phyloP scores from a whole-genome alignment of 2,329 filamentous ascomycete species.

The Xylaria sp. region DNA sequence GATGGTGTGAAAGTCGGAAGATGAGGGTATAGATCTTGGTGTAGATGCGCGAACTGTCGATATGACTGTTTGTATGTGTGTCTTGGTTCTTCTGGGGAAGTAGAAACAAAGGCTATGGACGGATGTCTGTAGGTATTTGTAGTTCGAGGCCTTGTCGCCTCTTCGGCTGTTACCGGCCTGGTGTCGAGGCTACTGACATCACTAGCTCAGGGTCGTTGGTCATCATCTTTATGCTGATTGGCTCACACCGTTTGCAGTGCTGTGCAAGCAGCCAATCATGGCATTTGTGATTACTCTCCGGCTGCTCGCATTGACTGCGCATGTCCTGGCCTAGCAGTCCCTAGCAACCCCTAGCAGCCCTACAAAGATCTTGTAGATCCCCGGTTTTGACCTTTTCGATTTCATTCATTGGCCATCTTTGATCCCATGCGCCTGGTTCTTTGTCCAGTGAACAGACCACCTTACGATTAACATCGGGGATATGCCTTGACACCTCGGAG shows the following conservation, averaged over 20 bases:
- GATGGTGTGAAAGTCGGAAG: neutral
- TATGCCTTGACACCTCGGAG: no score
- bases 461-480: neutral
- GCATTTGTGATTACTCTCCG: constrained; percentile 18
- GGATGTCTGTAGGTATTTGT: neutral
- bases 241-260: neutral
- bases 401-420: neutral
- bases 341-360: neutral
- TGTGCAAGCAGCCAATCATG: constrained; percentile 13
- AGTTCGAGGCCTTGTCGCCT: neutral
- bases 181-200: constrained; percentile 16
- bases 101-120: no score
- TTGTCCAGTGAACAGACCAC: neutral
- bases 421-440: neutral
- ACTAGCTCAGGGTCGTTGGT: constrained; percentile 17
- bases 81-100: neutral
- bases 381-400: constrained; percentile 12
- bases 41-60: neutral
- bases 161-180: constrained; percentile 1
- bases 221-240: constrained; percentile 25
- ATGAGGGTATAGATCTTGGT: neutral
- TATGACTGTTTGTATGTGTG: neutral
- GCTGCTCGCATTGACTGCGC: neutral
- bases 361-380: neutral
- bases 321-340: neutral